phyloP scores from a whole-genome alignment of 495 filamentous ascomycete species.

The Letharia lupina region DNA sequence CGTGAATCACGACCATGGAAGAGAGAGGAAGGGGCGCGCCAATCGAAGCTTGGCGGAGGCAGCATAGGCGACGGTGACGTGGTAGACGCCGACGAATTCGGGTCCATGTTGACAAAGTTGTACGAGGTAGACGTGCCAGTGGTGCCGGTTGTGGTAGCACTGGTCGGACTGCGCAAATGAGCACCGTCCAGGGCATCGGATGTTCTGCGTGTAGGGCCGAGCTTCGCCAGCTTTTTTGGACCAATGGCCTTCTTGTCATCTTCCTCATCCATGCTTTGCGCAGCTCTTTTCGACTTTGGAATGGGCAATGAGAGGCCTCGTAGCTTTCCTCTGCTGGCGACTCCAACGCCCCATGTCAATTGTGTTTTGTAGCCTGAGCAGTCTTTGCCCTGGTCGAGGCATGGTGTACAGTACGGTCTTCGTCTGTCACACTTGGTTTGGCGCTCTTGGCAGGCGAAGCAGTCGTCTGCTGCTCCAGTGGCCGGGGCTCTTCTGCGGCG shows the following conservation, averaged over 20 bases:
- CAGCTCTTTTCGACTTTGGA: constrained; percentile 47
- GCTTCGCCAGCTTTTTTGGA: constrained; percentile 17
- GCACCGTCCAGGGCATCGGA: constrained; percentile 18
- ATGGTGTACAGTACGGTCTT: constrained; percentile 91
- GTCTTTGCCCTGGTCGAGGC: constrained; percentile 82
- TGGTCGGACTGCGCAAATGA: constrained; percentile 23
- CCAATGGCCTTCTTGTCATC: constrained; percentile 18
- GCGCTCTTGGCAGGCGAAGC: constrained; percentile 83
- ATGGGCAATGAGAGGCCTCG: constrained; percentile 82
- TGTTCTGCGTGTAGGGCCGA: constrained; percentile 18
- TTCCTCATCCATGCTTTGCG: constrained; percentile 37
- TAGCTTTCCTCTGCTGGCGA: constrained; percentile 92
- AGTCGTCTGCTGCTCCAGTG: constrained; percentile 88
- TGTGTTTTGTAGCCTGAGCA: constrained; percentile 97
- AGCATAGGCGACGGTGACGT: constrained; percentile 29
- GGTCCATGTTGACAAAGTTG: constrained; percentile 45
- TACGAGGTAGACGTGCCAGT: constrained; percentile 34
- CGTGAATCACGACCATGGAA: constrained; percentile 11
- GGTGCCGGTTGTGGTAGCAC: constrained; percentile 17
- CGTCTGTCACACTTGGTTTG: constrained; percentile 81
- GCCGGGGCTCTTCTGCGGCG: constrained; percentile 80
- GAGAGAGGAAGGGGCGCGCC: constrained; percentile 18
- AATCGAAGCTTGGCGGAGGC: constrained; percentile 24
- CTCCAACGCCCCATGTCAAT: constrained; percentile 95
- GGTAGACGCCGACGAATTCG: constrained; percentile 30